Percentiles rank a stretch among this genome's conserved stretches.
Conservation (phyloP, 352 stramenopile species). For the Pythium oligandrum region DNA sequence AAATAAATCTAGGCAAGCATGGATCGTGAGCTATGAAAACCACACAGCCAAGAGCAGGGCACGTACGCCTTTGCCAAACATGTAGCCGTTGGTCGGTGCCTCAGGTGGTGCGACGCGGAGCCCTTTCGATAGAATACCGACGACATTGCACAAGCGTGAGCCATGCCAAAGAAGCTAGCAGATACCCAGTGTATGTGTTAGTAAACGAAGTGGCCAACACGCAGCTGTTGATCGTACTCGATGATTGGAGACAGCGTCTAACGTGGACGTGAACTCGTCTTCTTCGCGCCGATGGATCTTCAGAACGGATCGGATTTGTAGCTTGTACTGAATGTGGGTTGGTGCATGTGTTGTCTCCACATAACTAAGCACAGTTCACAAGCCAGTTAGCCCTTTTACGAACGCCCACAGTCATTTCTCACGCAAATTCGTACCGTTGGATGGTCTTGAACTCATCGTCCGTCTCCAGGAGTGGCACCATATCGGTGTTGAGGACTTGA, state of each 20-base stretch:
- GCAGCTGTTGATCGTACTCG: slow-evolving; percentile 19
- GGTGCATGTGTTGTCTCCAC: slow-evolving; percentile 56
- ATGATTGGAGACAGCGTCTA: slow-evolving; percentile 49
- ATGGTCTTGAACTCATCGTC: slow-evolving; percentile 52
- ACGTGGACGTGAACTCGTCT: slow-evolving; percentile 30
- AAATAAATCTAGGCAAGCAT: slow-evolving; percentile 66
- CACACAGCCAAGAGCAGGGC: not conserved
- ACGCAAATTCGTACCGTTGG: slow-evolving; percentile 20
- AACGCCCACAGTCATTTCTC: not conserved
- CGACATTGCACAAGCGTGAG: slow-evolving; percentile 69
- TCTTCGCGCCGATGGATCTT: slow-evolving; percentile 40
- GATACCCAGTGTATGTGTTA: not conserved
- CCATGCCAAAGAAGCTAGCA: slow-evolving; percentile 79
- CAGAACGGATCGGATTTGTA: slow-evolving; percentile 47
- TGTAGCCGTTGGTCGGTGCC: slow-evolving; percentile 70
- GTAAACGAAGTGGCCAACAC: not conserved
- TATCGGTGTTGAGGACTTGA: slow-evolving; percentile 37
- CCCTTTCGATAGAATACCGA: slow-evolving; percentile 76
- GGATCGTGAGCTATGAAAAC: slow-evolving; percentile 5
- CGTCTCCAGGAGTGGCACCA: slow-evolving; percentile 31
- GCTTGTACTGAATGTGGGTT: slow-evolving; percentile 33
- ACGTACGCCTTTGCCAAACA: slow-evolving; percentile 84
- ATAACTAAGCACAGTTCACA: slow-evolving; percentile 13
- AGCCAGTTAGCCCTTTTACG: slow-evolving; percentile 2
- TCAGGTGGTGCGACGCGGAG: slow-evolving; percentile 79